Percentiles rank a stretch among this genome's conserved stretches.
Conservation (phyloP, 352 stramenopile species). For the Globisporangium sylvaticum region DNA sequence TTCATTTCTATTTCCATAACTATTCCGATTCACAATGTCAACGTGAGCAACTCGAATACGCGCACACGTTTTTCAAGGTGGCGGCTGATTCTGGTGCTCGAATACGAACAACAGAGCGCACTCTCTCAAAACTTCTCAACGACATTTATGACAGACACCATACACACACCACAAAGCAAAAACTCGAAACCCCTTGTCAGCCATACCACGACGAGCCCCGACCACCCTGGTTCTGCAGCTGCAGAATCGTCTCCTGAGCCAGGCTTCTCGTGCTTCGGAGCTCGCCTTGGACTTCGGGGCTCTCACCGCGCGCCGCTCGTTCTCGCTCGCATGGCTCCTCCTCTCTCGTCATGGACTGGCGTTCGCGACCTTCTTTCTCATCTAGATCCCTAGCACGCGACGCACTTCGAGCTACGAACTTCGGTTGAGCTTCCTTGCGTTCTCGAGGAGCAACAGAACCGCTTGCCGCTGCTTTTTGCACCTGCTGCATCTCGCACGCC, state of each 20-base stretch:
- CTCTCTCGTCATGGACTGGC: neutral
- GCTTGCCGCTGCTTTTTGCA: neutral
- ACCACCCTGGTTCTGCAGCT: slow-evolving; percentile 5
- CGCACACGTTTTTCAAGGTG: too few species aligned
- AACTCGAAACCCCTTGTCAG: neutral
- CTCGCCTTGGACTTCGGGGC: neutral
- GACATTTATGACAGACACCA: neutral
- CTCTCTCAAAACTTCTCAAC: too few species aligned
- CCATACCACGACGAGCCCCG: too few species aligned
- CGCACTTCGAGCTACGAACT: neutral
- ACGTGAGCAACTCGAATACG: too few species aligned
- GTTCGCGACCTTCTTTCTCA: neutral
- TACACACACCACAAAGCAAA: neutral
- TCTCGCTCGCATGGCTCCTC: neutral
- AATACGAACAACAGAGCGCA: too few species aligned
- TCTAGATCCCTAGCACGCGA: too few species aligned
- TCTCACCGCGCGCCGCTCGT: neutral
- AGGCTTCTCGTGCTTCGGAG: neutral
- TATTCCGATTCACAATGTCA: too few species aligned
- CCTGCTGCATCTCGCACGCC: neutral
- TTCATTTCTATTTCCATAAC: neutral
- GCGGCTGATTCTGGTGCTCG: too few species aligned
- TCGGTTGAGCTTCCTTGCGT: neutral
- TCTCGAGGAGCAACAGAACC: neutral
- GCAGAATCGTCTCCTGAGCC: neutral